These are phyloP conservation scores for Ramaria rubella DNA, from an alignment of 768 basidiomycete genomes.

Conservation along the genomic window DNA sequence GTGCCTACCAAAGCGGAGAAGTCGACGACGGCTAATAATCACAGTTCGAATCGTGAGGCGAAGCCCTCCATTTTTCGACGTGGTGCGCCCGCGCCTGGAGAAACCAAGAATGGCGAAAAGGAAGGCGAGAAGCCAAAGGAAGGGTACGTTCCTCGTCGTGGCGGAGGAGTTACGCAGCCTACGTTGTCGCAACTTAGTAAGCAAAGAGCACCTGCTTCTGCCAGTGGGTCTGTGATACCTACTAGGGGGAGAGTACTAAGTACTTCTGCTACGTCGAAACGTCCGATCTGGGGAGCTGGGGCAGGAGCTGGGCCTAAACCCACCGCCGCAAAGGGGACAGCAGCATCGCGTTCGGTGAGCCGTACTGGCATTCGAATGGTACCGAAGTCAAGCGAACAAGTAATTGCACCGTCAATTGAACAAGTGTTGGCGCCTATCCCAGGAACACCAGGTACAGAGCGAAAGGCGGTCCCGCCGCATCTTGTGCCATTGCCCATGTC, in stretches of 20 bases:
- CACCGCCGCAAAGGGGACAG: neutral
- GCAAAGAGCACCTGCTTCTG: neutral
- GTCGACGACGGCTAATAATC: neutral
- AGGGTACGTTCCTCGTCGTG: conserved; percentile 1
- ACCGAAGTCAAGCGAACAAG: neutral
- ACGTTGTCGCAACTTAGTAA: conserved; percentile 10
- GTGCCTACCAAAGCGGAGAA: neutral
- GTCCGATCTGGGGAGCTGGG: neutral
- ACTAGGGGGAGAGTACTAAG: neutral
- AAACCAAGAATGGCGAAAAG: neutral
- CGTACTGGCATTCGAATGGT: neutral
- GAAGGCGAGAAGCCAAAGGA: neutral
- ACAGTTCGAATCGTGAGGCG: neutral
- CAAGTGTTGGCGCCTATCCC: neutral
- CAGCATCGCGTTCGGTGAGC: neutral
- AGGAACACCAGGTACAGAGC: neutral
- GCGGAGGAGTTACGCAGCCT: conserved; percentile 5
- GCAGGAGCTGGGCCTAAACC: neutral
- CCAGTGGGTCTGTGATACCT: neutral
- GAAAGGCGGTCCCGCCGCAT: no score
- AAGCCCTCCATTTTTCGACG: conserved; percentile 9
- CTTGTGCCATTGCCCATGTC: neutral
- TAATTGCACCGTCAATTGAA: neutral
- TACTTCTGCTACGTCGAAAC: neutral
- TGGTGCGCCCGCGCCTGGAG: neutral